These are phyloP conservation scores for Arachis stenosperma DNA, from an alignment of 306 rosid species.

Conservation along the genomic window DNA sequence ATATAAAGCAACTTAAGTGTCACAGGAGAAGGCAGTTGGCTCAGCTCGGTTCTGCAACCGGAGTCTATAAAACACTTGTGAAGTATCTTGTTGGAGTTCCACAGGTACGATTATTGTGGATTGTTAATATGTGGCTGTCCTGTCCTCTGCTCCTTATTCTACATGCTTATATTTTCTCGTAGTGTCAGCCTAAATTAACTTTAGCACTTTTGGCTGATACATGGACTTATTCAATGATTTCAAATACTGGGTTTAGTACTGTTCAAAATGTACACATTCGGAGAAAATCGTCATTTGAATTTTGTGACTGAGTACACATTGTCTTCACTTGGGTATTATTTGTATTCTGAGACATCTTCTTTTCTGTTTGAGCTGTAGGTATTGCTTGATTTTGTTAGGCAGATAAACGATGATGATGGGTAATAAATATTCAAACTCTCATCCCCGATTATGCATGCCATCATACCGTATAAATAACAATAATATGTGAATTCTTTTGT, in stretches of 20 bases:
- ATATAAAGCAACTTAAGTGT: slow-evolving; percentile 29
- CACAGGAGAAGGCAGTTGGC: slow-evolving; percentile 89
- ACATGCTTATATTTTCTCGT: slow-evolving; percentile 20
- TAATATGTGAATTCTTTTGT: slow-evolving; percentile 36
- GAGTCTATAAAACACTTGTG: slow-evolving; percentile 97
- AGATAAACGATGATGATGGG: slow-evolving; percentile 96
- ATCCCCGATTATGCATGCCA: slow-evolving; percentile 24
- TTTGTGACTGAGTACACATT: slow-evolving; percentile 7
- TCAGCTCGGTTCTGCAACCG: slow-evolving; percentile 96
- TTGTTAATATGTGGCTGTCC: slow-evolving; percentile 6
- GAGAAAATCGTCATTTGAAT: slow-evolving; percentile 5
- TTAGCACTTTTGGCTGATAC: slow-evolving; percentile 19
- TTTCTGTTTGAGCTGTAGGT: slow-evolving; percentile 64
- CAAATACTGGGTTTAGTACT: slow-evolving; percentile 24
- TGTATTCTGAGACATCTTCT: slow-evolving; percentile 19
- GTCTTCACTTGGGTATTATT: slow-evolving; percentile 10
- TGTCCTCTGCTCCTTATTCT: background rate
- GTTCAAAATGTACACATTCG: slow-evolving; percentile 31
- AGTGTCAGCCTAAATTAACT: slow-evolving; percentile 7
- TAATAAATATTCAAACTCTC: slow-evolving; percentile 44
- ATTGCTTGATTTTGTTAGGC: slow-evolving; percentile 79
- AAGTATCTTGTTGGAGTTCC: slow-evolving; percentile 99
- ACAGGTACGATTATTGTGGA: slow-evolving; percentile 56
- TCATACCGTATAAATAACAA: slow-evolving; percentile 4
- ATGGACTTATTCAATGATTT: slow-evolving; percentile 14